Evolutionary conservation across 345 rosid genomes (phyloP).

Genomic region (Eucalyptus grandis): DNA sequence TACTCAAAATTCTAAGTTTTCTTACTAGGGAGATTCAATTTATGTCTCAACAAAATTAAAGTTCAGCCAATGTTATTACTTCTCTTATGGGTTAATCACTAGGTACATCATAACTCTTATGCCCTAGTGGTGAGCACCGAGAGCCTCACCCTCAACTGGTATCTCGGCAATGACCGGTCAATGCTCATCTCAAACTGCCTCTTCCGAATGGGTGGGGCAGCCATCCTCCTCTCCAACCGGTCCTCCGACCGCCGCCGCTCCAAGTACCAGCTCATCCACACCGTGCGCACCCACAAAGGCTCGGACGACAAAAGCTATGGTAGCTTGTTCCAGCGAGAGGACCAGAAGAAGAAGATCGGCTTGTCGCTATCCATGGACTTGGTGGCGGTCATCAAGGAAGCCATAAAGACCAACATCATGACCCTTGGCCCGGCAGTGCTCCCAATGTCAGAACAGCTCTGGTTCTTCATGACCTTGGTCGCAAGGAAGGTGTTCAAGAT

Average conservation of each 20-base stretch:
- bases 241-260: slow-evolving; percentile 21
- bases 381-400: slow-evolving; percentile 42
- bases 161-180: slow-evolving; percentile 33
- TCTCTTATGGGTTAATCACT: background rate
- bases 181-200: slow-evolving; percentile 50
- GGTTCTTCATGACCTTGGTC: slow-evolving; percentile 19
- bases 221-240: slow-evolving; percentile 38
- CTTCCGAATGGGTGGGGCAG: slow-evolving; percentile 42
- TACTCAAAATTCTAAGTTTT: background rate
- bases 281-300: slow-evolving; percentile 50
- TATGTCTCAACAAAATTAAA: background rate
- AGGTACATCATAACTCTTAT: slow-evolving; percentile 37
- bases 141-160: slow-evolving; percentile 33
- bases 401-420: slow-evolving; percentile 51
- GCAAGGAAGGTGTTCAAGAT: slow-evolving; percentile 30
- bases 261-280: slow-evolving; percentile 41
- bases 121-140: slow-evolving; percentile 55
- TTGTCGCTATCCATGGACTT: slow-evolving; percentile 48
- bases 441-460: slow-evolving; percentile 43
- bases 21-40: background rate
- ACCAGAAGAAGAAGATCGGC: slow-evolving; percentile 20
- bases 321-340: slow-evolving; percentile 48
- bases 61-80: background rate
- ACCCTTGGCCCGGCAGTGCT: slow-evolving; percentile 55
- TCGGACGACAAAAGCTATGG: slow-evolving; percentile 32